Evolutionary conservation across 495 filamentous ascomycete species (phyloP), one percentile per base, ranked within the genome.

Genomic region (Podospora conica): DNA sequence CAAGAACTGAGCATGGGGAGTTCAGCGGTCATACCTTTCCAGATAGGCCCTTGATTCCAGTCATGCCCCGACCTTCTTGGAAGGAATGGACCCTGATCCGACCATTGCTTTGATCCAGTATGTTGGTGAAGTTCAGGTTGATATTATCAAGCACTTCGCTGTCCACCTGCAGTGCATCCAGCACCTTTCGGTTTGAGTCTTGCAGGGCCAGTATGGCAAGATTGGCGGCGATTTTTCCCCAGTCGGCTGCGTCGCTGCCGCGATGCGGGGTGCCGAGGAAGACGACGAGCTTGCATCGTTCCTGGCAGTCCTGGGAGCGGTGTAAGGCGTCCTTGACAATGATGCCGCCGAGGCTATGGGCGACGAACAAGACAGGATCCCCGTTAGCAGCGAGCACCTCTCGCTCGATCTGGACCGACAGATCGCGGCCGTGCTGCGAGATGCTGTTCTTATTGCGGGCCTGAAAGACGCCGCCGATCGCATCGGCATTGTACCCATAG

Each of bases 311-410:
- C 9, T 65, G 63, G 9, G 78, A 71, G 18, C 66, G 65, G 28
- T 75, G 69, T 4, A 83, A 65, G 65, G 72, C 67, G 28, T 82
- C 75, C 56, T 84, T 83, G 40, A 83, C 79, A 23, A 85, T 69
- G 24, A 84, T 77, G 0, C 82, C 84, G 23, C 83, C 81, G 5
- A 85, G 76, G 65, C 81, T 84, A 68, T 86, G 83, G 3, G 70
- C 81, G 3, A 85, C 69, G 67, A 86, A 84, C 11, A 84, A 66
- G 0, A 80, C 40, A 2, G 40, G 40, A 1, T 48, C 5, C 15
- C 5, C 6, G 40, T 48, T 48, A 0, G 5, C 40, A 48, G 40
- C 2, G 18, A 48, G 40, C 0, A 48, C 40, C 6, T 48, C 40
- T 48, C 40, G 40, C 40, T 48, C 40, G 18, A 48, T 8, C 5